A percentile compares a stretch with the other conserved stretches of the same genome.
Evolutionary conservation across 192 early-diverging fungal genomes (phyloP).

Genomic region (Jimgerdemannia lactiflua): DNA sequence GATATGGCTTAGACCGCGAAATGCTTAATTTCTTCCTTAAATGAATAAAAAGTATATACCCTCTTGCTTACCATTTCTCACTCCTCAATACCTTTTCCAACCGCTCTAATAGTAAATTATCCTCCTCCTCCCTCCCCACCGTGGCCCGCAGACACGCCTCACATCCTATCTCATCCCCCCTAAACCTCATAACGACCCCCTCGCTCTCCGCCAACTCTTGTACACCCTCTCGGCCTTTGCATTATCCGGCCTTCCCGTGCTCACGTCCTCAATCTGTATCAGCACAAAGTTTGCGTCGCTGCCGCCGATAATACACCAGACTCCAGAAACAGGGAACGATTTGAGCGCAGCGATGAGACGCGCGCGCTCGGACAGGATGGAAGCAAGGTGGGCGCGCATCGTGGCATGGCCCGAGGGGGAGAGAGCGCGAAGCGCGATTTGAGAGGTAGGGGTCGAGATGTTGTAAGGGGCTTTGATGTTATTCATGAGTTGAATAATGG

Average conservation of each 20-base stretch:
- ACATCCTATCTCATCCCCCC: constrained; percentile 92
- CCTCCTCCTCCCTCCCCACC: constrained; percentile 87
- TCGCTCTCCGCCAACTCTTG: constrained; percentile 76
- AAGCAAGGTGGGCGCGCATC: constrained; percentile 62
- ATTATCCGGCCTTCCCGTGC: constrained; percentile 63
- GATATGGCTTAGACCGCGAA: too few relatives aligned
- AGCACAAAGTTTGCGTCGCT: constrained; percentile 98
- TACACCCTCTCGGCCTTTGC: constrained; percentile 73
- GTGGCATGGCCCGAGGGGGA: constrained; percentile 57
- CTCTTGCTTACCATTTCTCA: not conserved
- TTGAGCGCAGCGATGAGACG: constrained; percentile 61
- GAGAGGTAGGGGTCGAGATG: constrained; percentile 84
- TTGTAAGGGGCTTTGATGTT: constrained; percentile 99
- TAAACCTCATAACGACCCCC: constrained; percentile 90
- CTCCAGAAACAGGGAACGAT: constrained; percentile 46
- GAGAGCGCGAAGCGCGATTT: constrained; percentile 78
- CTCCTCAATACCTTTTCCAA: constrained; percentile 36
- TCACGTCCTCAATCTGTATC: constrained; percentile 63
- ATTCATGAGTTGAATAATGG: constrained; percentile 89
- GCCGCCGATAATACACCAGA: constrained; percentile 78
- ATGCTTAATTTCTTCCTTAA: too few relatives aligned
- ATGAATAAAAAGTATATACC: too few relatives aligned
- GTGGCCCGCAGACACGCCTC: constrained; percentile 93
- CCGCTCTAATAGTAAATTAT: constrained; percentile 58
- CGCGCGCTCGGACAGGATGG: constrained; percentile 65